Percentiles rank a stretch among this genome's conserved stretches.
phyloP scores from a whole-genome alignment of 1,284 basidiomycete species.

The Rhodotorula sp. region DNA sequence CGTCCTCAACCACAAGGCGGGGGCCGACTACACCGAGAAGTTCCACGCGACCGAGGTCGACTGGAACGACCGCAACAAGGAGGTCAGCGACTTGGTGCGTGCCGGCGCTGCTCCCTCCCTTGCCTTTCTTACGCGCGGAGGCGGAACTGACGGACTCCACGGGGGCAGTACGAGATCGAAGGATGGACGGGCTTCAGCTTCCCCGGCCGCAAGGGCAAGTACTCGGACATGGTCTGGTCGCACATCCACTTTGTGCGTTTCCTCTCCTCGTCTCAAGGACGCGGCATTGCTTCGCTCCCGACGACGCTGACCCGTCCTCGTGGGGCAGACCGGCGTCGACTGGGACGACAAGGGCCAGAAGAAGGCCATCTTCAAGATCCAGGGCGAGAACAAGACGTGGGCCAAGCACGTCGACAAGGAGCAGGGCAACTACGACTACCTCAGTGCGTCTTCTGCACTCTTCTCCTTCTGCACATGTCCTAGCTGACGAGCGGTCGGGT shows the following conservation, averaged over 20 bases:
- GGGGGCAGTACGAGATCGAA: conserved; percentile 63
- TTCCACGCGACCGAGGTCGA: conserved; percentile 77
- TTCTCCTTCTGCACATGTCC: background rate
- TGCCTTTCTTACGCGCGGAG: background rate
- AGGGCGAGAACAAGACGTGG: conserved; percentile 61
- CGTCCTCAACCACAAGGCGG: conserved; percentile 61
- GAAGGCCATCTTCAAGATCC: conserved; percentile 51
- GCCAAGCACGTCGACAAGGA: conserved; percentile 50
- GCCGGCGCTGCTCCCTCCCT: too few species aligned
- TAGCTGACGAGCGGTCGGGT: background rate
- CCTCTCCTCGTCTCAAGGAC: background rate
- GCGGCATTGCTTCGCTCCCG: background rate
- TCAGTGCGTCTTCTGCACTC: conserved; percentile 3
- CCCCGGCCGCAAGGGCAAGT: conserved; percentile 68
- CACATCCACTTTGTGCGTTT: conserved; percentile 41
- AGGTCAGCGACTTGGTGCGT: conserved; percentile 58
- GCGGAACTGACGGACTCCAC: background rate
- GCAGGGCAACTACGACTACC: conserved; percentile 52
- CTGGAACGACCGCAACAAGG: conserved; percentile 56
- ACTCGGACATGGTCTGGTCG: conserved; percentile 58
- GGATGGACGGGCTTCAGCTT: conserved; percentile 86
- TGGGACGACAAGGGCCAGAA: conserved; percentile 71
- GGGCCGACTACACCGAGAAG: conserved; percentile 75
- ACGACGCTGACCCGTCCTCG: background rate
- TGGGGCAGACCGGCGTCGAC: conserved; percentile 64